A percentile compares a stretch with the other conserved stretches of the same genome.
phyloP scores from a whole-genome alignment of 2,329 filamentous ascomycete species.

The Fusarium sp. region DNA sequence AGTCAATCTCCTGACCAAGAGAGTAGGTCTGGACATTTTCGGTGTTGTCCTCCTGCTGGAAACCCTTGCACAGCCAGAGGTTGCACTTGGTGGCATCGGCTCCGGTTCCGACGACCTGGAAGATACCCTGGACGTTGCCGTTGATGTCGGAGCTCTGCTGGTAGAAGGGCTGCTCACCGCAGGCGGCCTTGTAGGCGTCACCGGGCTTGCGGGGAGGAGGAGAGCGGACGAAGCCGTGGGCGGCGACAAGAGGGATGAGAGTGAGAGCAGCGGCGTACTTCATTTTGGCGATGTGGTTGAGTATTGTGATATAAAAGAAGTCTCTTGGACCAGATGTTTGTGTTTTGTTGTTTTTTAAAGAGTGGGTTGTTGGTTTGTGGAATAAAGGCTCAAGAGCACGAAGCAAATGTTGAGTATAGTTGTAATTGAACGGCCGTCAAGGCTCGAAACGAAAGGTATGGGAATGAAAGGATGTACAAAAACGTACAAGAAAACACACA shows the following conservation, averaged over 20 bases:
- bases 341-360: constrained; percentile 24
- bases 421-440: constrained; percentile 46
- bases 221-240: constrained; percentile 58
- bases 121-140: constrained; percentile 54
- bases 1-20: constrained; percentile 57
- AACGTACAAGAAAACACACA: constrained; percentile 43
- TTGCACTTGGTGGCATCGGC: constrained; percentile 50
- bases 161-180: constrained; percentile 56
- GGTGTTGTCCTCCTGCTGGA: constrained; percentile 59
- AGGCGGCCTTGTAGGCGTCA: constrained; percentile 57
- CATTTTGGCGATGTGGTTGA: constrained; percentile 38
- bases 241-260: constrained; percentile 50
- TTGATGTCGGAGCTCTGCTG: constrained; percentile 51
- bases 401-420: constrained; percentile 15
- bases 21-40: constrained; percentile 57
- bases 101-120: constrained; percentile 46
- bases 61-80: constrained; percentile 61
- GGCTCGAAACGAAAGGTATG: constrained; percentile 45
- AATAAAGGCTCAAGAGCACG: constrained; percentile 29
- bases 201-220: constrained; percentile 58
- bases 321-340: constrained; percentile 47
- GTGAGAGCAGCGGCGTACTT: constrained; percentile 40
- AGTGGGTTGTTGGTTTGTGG: constrained; percentile 20
- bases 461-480: constrained; percentile 47
- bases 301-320: constrained; percentile 16